A percentile compares a stretch with the other conserved stretches of the same genome.
These are phyloP conservation scores for Capronia americana DNA, from an alignment of 2,329 filamentous ascomycete genomes.

Conservation along the genomic window DNA sequence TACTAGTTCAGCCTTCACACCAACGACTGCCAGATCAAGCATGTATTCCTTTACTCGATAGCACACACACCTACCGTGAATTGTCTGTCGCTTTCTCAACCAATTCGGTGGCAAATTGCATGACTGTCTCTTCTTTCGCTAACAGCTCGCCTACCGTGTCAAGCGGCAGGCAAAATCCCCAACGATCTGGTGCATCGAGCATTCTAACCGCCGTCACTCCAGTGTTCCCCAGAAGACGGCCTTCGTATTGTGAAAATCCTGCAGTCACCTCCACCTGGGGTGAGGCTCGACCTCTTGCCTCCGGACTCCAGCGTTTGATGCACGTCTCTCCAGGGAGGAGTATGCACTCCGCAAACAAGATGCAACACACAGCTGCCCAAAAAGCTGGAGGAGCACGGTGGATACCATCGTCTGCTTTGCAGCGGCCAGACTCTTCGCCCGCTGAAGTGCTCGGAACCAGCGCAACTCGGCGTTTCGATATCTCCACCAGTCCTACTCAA, in stretches of 20 bases:
- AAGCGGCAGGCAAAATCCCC: slow-evolving; percentile 18
- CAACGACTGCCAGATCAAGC: slow-evolving; percentile 5
- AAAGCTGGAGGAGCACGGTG: slow-evolving; percentile 6
- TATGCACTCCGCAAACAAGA: slow-evolving; percentile 26
- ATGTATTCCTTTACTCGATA: neutral
- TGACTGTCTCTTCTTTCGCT: neutral
- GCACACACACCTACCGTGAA: neutral
- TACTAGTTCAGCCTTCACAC: neutral
- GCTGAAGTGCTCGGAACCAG: neutral
- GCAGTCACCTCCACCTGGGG: slow-evolving; percentile 12
- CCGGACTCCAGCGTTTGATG: neutral
- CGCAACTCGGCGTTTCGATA: slow-evolving; percentile 7
- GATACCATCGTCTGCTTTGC: neutral
- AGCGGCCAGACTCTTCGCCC: neutral
- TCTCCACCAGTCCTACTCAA: slow-evolving; percentile 14
- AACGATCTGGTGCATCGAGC: slow-evolving; percentile 12
- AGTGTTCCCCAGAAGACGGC: neutral
- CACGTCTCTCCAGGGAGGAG: neutral
- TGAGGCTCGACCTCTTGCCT: slow-evolving; percentile 14
- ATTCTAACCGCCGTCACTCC: slow-evolving; percentile 2
- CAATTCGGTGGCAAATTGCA: slow-evolving; percentile 25
- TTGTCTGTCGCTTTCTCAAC: slow-evolving; percentile 4
- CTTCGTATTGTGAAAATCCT: neutral
- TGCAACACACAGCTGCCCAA: neutral
- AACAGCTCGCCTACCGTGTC: neutral